Percentiles rank a stretch among this genome's conserved stretches.
Conservation (phyloP, 768 basidiomycete genomes). For the Lactarius tabidus region DNA sequence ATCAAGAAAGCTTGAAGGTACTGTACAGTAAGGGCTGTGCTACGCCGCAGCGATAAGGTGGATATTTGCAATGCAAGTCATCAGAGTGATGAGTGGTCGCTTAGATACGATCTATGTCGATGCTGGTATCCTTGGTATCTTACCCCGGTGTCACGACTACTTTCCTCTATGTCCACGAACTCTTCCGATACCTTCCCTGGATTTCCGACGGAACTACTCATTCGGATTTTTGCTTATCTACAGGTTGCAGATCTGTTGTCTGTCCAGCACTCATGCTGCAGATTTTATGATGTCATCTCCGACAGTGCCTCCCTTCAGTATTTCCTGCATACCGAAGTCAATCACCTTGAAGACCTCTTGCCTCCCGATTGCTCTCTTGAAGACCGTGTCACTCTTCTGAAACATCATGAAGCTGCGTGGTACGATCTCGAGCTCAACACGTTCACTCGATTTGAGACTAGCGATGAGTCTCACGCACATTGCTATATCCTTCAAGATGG, state of each 20-base stretch:
- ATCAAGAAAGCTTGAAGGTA: not conserved
- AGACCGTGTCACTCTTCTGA: not conserved
- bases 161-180: not conserved
- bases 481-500: not conserved
- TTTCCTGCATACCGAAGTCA: not conserved
- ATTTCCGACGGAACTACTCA: conserved; percentile 1
- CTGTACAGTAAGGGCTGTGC: not conserved
- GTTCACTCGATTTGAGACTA: no score
- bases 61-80: not conserved
- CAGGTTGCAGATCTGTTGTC: not conserved
- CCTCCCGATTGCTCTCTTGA: not conserved
- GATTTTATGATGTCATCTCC: not conserved
- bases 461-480: not conserved
- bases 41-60: not conserved
- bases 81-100: not conserved
- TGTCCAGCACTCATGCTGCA: conserved; percentile 1
- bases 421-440: not conserved
- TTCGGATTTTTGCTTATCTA: not conserved
- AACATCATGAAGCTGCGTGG: not conserved
- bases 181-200: not conserved
- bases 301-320: not conserved
- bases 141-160: not conserved
- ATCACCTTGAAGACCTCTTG: not conserved
- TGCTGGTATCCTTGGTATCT: not conserved
- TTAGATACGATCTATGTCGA: not conserved